phyloP scores from a whole-genome alignment of 441 rosid genomes.

The Melastoma candidum region DNA sequence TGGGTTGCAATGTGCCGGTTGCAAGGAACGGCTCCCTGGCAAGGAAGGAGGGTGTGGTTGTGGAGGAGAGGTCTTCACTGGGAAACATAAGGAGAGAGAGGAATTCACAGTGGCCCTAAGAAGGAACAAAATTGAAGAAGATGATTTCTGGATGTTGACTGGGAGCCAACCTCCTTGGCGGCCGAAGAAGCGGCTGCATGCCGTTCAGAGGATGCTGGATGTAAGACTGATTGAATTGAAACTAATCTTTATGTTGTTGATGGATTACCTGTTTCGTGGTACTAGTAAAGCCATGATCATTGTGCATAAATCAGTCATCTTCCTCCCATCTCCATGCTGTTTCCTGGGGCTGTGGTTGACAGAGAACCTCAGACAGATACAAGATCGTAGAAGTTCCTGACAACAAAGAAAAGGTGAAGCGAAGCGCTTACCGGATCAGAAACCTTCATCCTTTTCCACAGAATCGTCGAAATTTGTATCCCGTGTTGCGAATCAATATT shows the following conservation, averaged over 20 bases:
- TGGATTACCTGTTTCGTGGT: not conserved
- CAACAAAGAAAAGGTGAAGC: too few species aligned
- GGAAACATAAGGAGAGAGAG: conserved; percentile 20
- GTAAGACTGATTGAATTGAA: too few species aligned
- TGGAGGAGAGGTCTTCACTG: conserved; percentile 10
- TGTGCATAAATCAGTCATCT: not conserved
- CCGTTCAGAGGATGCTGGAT: conserved; percentile 42
- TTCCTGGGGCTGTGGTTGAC: conserved; percentile 49
- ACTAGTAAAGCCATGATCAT: too few species aligned
- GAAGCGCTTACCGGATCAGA: too few species aligned
- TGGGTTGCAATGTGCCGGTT: conserved; percentile 35
- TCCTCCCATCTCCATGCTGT: conserved; percentile 25
- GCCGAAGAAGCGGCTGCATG: conserved; percentile 54
- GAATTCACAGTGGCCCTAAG: conserved; percentile 35
- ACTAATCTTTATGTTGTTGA: too few species aligned
- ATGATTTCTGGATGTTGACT: conserved; percentile 30
- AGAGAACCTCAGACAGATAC: conserved; percentile 40
- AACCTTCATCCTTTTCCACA: too few species aligned
- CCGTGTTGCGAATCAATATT: too few species aligned
- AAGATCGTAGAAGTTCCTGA: conserved; percentile 30
- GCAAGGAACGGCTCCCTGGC: not conserved
- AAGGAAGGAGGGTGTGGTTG: conserved; percentile 8
- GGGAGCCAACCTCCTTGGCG: conserved; percentile 43
- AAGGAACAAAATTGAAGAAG: conserved; percentile 46
- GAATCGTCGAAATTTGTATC: too few species aligned